Percentiles rank a stretch among this genome's conserved stretches.
Evolutionary conservation across 2,329 filamentous ascomycete genomes (phyloP).

Genomic region (Xylariaceae sp.): DNA sequence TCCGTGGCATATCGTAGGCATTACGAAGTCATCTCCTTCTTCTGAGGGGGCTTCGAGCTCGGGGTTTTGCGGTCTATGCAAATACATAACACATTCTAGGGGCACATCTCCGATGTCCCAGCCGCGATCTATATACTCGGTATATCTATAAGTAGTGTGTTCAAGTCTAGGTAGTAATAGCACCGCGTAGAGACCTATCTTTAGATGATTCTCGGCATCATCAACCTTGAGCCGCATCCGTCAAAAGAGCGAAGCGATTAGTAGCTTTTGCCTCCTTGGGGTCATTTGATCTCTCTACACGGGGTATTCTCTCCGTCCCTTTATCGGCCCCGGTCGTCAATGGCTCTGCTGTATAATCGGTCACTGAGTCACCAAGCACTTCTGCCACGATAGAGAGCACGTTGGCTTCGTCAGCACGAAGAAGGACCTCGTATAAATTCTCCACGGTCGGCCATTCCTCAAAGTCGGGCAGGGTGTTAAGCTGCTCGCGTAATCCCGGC

Average conservation of each 20-base stretch:
- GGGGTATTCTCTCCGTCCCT: constrained; percentile 13
- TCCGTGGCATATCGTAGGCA: too few relatives aligned
- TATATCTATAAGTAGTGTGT: too few relatives aligned
- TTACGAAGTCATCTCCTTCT: too few relatives aligned
- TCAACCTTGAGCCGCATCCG: constrained; percentile 8
- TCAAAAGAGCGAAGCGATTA: constrained; percentile 25
- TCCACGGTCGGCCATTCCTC: constrained; percentile 27
- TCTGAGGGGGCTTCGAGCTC: not conserved
- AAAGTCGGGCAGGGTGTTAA: constrained; percentile 23
- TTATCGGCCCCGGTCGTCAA: not conserved
- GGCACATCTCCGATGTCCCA: not conserved
- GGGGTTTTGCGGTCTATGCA: not conserved
- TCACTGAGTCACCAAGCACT: constrained; percentile 18
- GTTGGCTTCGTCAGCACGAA: constrained; percentile 9
- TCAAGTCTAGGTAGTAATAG: too few relatives aligned
- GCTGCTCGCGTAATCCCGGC: constrained; percentile 17
- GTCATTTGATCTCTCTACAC: constrained; percentile 7
- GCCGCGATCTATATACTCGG: too few relatives aligned
- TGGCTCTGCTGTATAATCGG: not conserved
- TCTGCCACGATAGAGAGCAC: constrained; percentile 15
- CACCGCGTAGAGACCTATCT: not conserved
- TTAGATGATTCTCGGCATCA: not conserved
- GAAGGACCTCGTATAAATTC: constrained; percentile 17
- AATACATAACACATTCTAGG: not conserved
- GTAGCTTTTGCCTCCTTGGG: constrained; percentile 15